Conservation (phyloP, 257 asterid species). For the Leptodermis oblonga region DNA sequence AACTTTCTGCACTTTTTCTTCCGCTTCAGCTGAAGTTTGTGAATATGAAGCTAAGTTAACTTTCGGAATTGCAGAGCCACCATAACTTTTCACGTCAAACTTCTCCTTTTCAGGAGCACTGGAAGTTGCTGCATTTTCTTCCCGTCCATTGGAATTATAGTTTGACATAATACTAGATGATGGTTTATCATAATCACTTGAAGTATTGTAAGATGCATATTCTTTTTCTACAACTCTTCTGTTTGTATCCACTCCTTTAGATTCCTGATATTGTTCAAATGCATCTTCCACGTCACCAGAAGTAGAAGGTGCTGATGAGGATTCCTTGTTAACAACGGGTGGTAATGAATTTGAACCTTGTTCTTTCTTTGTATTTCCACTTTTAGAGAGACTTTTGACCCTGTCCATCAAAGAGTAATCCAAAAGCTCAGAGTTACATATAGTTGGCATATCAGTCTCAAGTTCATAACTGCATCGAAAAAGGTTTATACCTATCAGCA, state of each 20-base stretch:
- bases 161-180: slow-evolving; percentile 45
- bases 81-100: slow-evolving; percentile 42
- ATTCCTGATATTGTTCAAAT: slow-evolving; percentile 52
- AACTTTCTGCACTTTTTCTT: slow-evolving; percentile 67
- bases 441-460: not conserved
- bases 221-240: slow-evolving; percentile 59
- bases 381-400: slow-evolving; percentile 90
- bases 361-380: slow-evolving; percentile 77
- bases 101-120: slow-evolving; percentile 43
- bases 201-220: slow-evolving; percentile 40
- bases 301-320: slow-evolving; percentile 47
- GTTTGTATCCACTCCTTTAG: slow-evolving; percentile 46
- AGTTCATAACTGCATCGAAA: not conserved
- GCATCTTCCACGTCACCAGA: slow-evolving; percentile 57
- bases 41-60: slow-evolving; percentile 34
- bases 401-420: slow-evolving; percentile 37
- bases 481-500: slow-evolving; percentile 66
- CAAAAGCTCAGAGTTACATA: slow-evolving; percentile 17
- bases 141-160: slow-evolving; percentile 42
- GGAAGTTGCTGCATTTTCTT: slow-evolving; percentile 43
- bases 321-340: slow-evolving; percentile 46
- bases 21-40: slow-evolving; percentile 50
- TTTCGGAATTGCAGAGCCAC: slow-evolving; percentile 52
- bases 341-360: slow-evolving; percentile 50
- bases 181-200: slow-evolving; percentile 44